These are phyloP conservation scores for Xylaria intraflava DNA, from an alignment of 495 filamentous ascomycete genomes.

Conservation along the genomic window DNA sequence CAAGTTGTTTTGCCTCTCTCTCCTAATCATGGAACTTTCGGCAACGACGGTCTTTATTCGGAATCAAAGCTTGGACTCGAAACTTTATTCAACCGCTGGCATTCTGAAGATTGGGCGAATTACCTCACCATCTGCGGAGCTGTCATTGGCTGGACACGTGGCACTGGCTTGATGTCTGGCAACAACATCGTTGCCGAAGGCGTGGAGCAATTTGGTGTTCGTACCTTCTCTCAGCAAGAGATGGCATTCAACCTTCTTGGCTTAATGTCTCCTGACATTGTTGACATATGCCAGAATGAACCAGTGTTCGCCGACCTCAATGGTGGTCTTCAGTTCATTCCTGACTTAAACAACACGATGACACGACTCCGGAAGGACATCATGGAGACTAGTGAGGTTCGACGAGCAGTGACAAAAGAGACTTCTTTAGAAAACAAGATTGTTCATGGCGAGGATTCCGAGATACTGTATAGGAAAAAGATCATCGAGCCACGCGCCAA, in stretches of 20 bases:
- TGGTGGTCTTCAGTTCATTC: conserved; percentile 94
- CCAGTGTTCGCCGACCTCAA: conserved; percentile 97
- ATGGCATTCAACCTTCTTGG: conserved; percentile 99
- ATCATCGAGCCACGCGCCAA: conserved; percentile 91
- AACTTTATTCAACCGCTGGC: conserved; percentile 97
- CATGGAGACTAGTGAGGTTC: conserved; percentile 89
- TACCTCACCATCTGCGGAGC: conserved; percentile 98
- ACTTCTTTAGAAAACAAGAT: conserved; percentile 96
- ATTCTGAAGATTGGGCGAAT: conserved; percentile 94
- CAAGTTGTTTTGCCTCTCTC: conserved; percentile 95
- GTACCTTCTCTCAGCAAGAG: conserved; percentile 97
- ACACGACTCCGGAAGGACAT: conserved; percentile 81
- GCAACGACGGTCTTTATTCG: conserved; percentile 95
- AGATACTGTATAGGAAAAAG: conserved; percentile 89
- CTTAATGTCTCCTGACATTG: conserved; percentile 89
- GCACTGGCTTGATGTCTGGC: conserved; percentile 94
- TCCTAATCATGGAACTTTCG: conserved; percentile 97
- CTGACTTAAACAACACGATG: conserved; percentile 93
- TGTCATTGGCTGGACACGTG: conserved; percentile 98
- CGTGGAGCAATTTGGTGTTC: conserved; percentile 90
- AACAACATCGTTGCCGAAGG: conserved; percentile 98
- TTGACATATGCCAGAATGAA: conserved; percentile 91
- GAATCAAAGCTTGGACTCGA: conserved; percentile 96
- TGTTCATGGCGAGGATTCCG: conserved; percentile 87
- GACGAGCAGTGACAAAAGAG: conserved; percentile 89